Conservation (phyloP, 2,329 filamentous ascomycete species). For the Onygenales sp. region DNA sequence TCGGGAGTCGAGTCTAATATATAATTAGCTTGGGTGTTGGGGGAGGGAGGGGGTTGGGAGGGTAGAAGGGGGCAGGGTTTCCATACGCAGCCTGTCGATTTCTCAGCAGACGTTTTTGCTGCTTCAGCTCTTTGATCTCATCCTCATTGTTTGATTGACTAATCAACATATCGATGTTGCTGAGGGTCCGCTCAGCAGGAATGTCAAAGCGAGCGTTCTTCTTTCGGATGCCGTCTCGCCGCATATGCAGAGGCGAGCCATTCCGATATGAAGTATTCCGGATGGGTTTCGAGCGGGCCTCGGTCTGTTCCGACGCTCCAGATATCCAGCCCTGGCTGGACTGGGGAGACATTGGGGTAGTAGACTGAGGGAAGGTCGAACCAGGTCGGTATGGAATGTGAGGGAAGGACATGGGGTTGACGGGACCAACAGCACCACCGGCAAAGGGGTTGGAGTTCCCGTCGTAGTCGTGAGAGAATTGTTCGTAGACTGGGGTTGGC, state of each 20-base stretch:
- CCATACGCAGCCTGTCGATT: slow-evolving; percentile 96
- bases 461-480: slow-evolving; percentile 46
- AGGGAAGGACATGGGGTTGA: slow-evolving; percentile 28
- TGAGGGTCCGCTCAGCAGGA: slow-evolving; percentile 81
- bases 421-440: slow-evolving; percentile 32
- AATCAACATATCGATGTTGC: slow-evolving; percentile 92
- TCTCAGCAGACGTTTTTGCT: slow-evolving; percentile 87
- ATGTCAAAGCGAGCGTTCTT: slow-evolving; percentile 99
- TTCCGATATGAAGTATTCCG: slow-evolving; percentile 60
- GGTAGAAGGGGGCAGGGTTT: slow-evolving; percentile 18
- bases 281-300: slow-evolving; percentile 43
- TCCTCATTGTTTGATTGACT: slow-evolving; percentile 70
- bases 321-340: slow-evolving; percentile 50
- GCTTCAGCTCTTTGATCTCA: slow-evolving; percentile 95
- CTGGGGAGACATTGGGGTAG: slow-evolving; percentile 52
- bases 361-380: slow-evolving; percentile 39
- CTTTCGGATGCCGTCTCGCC: slow-evolving; percentile 88
- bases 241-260: slow-evolving; percentile 63
- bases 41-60: not conserved
- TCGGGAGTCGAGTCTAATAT: slow-evolving; percentile 73
- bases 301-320: slow-evolving; percentile 37
- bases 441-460: slow-evolving; percentile 32
- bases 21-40: slow-evolving; percentile 2
- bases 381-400: slow-evolving; percentile 37
- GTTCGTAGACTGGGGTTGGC: slow-evolving; percentile 61